These are phyloP conservation scores for Oehlia diaphana DNA, from an alignment of 192 early-diverging fungal genomes.

Conservation along the genomic window DNA sequence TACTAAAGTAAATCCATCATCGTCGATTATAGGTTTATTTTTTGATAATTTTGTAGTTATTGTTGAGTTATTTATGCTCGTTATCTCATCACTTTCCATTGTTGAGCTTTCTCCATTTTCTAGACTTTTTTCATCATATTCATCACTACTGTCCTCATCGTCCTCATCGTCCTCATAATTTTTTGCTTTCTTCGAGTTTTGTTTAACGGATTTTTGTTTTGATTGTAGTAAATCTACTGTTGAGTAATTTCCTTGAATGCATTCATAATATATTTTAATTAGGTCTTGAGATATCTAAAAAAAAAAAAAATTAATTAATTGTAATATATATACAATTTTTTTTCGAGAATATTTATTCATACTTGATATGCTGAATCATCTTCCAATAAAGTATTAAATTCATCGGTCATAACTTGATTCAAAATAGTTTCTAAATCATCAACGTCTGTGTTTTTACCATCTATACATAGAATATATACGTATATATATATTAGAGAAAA, in stretches of 20 bases:
- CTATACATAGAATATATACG: conserved; percentile 17
- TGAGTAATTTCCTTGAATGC: neutral
- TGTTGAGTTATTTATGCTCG: neutral
- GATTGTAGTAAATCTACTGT: neutral
- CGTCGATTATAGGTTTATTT: conserved; percentile 11
- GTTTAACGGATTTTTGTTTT: neutral
- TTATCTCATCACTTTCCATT: neutral
- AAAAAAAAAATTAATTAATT: neutral
- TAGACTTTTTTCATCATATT: neutral
- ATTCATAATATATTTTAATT: conserved; percentile 11
- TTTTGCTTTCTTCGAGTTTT: neutral
- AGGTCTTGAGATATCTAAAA: conserved; percentile 12
- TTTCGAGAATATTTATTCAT: neutral
- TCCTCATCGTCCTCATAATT: neutral
- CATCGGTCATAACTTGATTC: conserved; percentile 56
- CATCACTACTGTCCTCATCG: neutral
- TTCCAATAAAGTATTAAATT: conserved; percentile 54
- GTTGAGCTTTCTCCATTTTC: neutral
- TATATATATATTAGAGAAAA: too few relatives aligned
- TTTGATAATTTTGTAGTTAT: neutral
- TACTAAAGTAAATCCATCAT: conserved; percentile 27
- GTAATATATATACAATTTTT: neutral
- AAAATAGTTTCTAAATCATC: conserved; percentile 58
- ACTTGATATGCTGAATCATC: conserved; percentile 59
- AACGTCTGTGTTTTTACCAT: conserved; percentile 52